Evolutionary conservation across 2,329 filamentous ascomycete species (phyloP), one percentile per base, ranked within the genome.

Genomic region (Epichloe sibirici): DNA sequence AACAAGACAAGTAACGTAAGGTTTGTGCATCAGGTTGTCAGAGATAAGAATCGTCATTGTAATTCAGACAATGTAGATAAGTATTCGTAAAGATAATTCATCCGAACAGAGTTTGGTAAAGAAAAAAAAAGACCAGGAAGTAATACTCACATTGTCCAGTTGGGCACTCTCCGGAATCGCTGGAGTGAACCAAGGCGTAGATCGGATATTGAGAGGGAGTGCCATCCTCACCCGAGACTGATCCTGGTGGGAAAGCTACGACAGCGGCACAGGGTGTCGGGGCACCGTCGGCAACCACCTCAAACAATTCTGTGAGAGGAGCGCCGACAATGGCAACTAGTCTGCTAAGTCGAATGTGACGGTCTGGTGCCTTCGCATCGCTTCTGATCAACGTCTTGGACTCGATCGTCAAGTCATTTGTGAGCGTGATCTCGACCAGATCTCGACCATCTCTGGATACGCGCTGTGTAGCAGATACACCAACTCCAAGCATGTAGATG

Each of bases 21-120:
- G 51, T 56, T 63, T 34, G 70, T 72, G 74, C 72, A 81, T 94
- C 89, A 95, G 89, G 74, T 84, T 88, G 83, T 91, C 84, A 91
- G 86, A 90, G 82, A 79, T 76, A 76, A 76, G 78, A 51, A 78
- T 93, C 90, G 83, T 94, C 90, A 95, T 73, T 78, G 78, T 69
- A 74, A 73, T 86, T 95, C 91, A 90, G 91, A 87, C 90, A 97
- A 97, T 96, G 91, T 97, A 96, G 91, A 96, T 97, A 97, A 97
- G 90, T 90, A 88, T 93, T 94, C 78, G 71, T 76, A 75, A 69
- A 55, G 49, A 47, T 79, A 71, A 71, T 77, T 95, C 90, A 97
- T 96, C 91, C 90, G 86, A 76, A 78, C 71, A 76, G 62, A 45
- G 13, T 17, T 21, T 31, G n/a, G 6, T 51, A 49, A 40, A 53